Evolutionary conservation across 352 stramenopile genomes (phyloP).

Genomic region (Pythium periplocum): DNA sequence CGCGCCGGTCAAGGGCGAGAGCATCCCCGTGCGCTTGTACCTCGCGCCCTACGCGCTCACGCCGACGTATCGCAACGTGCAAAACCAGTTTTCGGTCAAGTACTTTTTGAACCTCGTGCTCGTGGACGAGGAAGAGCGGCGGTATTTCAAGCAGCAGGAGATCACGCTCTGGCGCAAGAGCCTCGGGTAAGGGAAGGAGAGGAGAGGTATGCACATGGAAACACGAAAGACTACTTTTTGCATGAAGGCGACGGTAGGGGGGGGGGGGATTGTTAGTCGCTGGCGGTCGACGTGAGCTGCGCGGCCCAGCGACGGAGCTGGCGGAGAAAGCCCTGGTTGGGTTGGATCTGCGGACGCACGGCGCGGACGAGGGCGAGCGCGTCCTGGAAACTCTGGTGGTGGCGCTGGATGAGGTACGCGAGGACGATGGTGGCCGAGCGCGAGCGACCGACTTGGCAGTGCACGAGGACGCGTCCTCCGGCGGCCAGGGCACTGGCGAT

Average conservation of each 20-base stretch:
- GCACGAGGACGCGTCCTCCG: constrained; percentile 60
- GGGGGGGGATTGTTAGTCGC: too few relatives aligned
- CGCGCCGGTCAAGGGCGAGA: constrained; percentile 94
- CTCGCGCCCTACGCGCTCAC: constrained; percentile 88
- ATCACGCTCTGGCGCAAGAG: constrained; percentile 93
- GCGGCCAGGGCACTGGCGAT: constrained; percentile 26
- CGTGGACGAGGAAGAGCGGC: constrained; percentile 98
- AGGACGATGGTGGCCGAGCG: constrained; percentile 64
- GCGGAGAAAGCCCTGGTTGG: constrained; percentile 61
- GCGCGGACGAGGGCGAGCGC: constrained; percentile 36
- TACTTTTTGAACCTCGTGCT: constrained; percentile 99
- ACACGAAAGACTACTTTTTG: too few relatives aligned
- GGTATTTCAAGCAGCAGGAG: constrained; percentile 99
- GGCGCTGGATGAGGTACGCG: constrained; percentile 48
- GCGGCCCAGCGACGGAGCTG: constrained; percentile 41
- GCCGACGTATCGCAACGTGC: constrained; percentile 85
- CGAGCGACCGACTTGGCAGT: constrained; percentile 70
- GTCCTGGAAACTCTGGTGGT: constrained; percentile 26
- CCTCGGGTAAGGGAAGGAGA: constrained; percentile 21
- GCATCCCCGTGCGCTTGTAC: constrained; percentile 96
- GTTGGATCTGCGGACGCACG: constrained; percentile 49
- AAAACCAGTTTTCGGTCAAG: constrained; percentile 91
- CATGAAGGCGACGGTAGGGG: too few relatives aligned
- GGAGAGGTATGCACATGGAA: too few relatives aligned
- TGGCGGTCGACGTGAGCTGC: constrained; percentile 1